A percentile compares a stretch with the other conserved stretches of the same genome.
phyloP scores from a whole-genome alignment of 305 asterid genomes.

The Nicotiana rustica region DNA sequence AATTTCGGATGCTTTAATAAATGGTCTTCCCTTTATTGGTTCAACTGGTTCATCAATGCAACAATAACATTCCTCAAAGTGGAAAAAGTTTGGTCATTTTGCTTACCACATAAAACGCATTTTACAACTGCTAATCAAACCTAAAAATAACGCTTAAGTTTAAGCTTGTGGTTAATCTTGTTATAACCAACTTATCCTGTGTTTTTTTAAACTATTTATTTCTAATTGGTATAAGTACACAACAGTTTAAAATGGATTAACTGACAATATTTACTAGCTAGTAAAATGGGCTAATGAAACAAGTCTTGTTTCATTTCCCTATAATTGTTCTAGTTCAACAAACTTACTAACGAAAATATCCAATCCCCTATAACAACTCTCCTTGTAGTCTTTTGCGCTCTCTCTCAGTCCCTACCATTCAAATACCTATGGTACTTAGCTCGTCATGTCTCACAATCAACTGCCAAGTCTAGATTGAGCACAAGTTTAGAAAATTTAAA shows the following conservation, averaged over 20 bases:
- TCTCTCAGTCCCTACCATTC: background rate
- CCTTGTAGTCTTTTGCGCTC: background rate
- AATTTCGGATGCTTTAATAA: background rate
- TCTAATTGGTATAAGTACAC: background rate
- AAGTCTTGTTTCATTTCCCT: constrained; percentile 26
- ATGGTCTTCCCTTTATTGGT: background rate
- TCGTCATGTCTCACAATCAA: background rate
- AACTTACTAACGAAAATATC: constrained; percentile 31
- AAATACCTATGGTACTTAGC: background rate
- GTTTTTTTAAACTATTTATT: too few species aligned
- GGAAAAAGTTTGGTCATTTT: background rate
- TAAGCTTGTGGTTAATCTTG: background rate
- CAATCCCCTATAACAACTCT: background rate
- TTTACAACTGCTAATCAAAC: background rate
- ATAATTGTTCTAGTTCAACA: constrained; percentile 38
- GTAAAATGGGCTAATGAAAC: constrained; percentile 15
- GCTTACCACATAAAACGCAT: too few species aligned
- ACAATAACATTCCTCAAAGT: background rate
- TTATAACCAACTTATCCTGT: background rate
- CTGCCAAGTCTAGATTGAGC: background rate
- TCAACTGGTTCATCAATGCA: background rate
- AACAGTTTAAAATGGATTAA: too few species aligned
- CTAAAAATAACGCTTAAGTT: background rate
- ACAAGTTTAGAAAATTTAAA: background rate
- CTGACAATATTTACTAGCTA: background rate